Evolutionary conservation across 495 filamentous ascomycete genomes (phyloP), one percentile per base, ranked within the genome.

Genomic region (Platismatia glauca): DNA sequence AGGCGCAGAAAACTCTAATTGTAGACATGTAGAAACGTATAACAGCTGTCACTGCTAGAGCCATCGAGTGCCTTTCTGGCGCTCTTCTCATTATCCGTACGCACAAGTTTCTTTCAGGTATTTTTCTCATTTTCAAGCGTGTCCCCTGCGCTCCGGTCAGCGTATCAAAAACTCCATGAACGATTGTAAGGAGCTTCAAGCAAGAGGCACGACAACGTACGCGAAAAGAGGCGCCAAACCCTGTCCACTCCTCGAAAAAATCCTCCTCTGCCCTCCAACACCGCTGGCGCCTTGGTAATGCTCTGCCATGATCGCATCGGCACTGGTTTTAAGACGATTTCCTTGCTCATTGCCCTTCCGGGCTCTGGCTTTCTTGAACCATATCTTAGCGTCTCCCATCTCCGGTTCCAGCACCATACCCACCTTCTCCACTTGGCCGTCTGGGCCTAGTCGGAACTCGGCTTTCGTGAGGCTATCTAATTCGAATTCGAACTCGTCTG

Each of bases 361-460:
- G 24, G 15, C 15, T 20, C 50, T 29, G 7, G 29, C 57, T 38
- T 50, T 64, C 53, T 52, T 31, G 39, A 57, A 67, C 65, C 65
- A 67, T 8, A 67, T 64, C 53, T 70, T 71, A 63, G 72, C 69
- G 20, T 68, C 71, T 12, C 71, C 69, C 63, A 77, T 39, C 22
- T 61, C 62, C 39, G 68, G 56, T 41, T 75, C 69, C 38, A 75
- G 61, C 37, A 64, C 57, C 35, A 78, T 62, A 5, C 71, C 73
- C 34, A 79, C 46, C 50, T 56, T 70, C 29, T 48, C 62, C 4
- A 70, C 73, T 4, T 22, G 43, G 16, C 78, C 78, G n/a, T 65
- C 67, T 2, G 67, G 65, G n/a, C 73, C 71, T 16, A 81, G 55
- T 29, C 68, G 65, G 50, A 79, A 79, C 55, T 77, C 74, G 15